phyloP scores from a whole-genome alignment of 306 rosid species.

The Cucumis cinereus region DNA sequence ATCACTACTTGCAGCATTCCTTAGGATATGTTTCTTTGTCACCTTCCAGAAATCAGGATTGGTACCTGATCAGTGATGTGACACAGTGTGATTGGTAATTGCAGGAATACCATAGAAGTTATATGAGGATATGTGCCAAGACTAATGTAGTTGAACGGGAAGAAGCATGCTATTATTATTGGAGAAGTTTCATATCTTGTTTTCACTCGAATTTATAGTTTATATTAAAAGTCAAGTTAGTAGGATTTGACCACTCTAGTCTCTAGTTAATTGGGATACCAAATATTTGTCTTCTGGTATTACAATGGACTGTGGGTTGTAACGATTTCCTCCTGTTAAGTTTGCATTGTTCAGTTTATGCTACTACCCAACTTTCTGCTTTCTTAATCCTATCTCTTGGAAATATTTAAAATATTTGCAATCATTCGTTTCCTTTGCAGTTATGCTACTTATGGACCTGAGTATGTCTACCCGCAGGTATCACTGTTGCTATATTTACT shows the following conservation, averaged over 20 bases:
- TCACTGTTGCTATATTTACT: background rate
- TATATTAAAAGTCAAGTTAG: constrained; percentile 2
- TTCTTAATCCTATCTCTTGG: background rate
- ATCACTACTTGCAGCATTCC: constrained; percentile 23
- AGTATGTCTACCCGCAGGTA: constrained; percentile 71
- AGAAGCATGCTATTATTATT: constrained; percentile 16
- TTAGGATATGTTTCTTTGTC: constrained; percentile 13
- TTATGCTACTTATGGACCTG: constrained; percentile 86
- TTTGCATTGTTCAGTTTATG: background rate
- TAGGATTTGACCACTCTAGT: constrained; percentile 2
- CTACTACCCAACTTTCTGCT: background rate
- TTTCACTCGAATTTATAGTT: background rate
- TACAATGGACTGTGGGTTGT: background rate
- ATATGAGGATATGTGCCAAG: constrained; percentile 17
- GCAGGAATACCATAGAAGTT: constrained; percentile 22
- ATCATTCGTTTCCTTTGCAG: constrained; percentile 29
- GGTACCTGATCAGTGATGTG: constrained; percentile 17
- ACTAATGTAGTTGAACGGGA: constrained; percentile 19
- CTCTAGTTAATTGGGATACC: constrained; percentile 5
- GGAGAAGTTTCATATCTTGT: constrained; percentile 11
- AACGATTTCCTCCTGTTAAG: background rate
- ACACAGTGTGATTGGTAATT: constrained; percentile 25
- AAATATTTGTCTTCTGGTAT: background rate
- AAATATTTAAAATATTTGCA: background rate
- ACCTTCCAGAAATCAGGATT: constrained; percentile 21